phyloP scores from a whole-genome alignment of 306 rosid species.

The Macrotyloma uniflorum region DNA sequence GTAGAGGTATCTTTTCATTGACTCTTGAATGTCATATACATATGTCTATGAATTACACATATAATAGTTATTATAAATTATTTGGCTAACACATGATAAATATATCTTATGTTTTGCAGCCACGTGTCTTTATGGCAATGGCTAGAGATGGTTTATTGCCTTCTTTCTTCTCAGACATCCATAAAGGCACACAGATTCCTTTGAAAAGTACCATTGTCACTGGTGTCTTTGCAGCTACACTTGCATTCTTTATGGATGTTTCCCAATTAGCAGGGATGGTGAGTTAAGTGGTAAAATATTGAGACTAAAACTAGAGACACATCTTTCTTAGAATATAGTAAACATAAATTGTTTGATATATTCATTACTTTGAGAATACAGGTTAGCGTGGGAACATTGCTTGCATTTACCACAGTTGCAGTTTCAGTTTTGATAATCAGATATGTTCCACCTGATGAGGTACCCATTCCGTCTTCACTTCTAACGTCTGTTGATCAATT shows the following conservation, averaged over 20 bases:
- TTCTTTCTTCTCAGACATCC: conserved; percentile 56
- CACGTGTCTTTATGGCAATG: conserved; percentile 71
- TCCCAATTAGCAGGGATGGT: conserved; percentile 84
- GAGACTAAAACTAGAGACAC: conserved; percentile 8
- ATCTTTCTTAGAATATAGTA: conserved; percentile 26
- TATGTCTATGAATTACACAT: neutral
- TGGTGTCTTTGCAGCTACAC: conserved; percentile 58
- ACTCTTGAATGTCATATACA: neutral
- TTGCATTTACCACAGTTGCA: conserved; percentile 72
- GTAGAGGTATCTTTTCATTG: neutral
- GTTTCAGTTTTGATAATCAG: conserved; percentile 75
- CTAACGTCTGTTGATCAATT: conserved; percentile 45
- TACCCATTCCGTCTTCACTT: conserved; percentile 59
- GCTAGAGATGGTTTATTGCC: conserved; percentile 68
- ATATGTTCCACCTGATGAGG: conserved; percentile 74
- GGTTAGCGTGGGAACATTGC: conserved; percentile 80
- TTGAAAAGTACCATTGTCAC: conserved; percentile 58
- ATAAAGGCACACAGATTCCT: conserved; percentile 46
- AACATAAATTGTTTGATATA: conserved; percentile 7
- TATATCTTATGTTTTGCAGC: conserved; percentile 48
- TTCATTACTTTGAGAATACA: conserved; percentile 37
- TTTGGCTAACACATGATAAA: conserved; percentile 30
- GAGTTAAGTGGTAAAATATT: conserved; percentile 36
- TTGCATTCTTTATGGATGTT: conserved; percentile 84
- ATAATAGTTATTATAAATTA: conserved; percentile 19